Percentiles rank a stretch among this genome's conserved stretches.
Conservation (phyloP, 2,329 filamentous ascomycete genomes). For the Pseudogymnoascus sp. region DNA sequence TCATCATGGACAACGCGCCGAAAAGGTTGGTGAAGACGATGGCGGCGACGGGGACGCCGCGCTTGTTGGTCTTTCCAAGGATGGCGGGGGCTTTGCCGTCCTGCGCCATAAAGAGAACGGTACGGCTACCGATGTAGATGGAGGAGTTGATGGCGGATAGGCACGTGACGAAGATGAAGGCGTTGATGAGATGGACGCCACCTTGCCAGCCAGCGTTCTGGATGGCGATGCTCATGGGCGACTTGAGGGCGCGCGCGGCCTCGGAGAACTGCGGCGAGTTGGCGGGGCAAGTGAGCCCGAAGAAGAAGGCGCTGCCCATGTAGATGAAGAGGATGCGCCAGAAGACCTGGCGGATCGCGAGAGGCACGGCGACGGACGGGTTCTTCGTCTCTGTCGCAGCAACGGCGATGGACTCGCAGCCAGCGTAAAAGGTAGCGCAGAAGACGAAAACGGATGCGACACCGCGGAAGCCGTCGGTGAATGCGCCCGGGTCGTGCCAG, state of each 20-base stretch:
- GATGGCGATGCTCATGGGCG: conserved; percentile 67
- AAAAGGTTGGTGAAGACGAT: conserved; percentile 64
- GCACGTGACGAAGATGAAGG: conserved; percentile 67
- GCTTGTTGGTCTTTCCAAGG: conserved; percentile 58
- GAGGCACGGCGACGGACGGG: conserved; percentile 37
- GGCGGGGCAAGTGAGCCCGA: conserved; percentile 65
- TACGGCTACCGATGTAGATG: conserved; percentile 71
- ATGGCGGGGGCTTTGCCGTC: conserved; percentile 63
- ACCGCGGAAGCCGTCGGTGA: conserved; percentile 60
- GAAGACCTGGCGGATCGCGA: conserved; percentile 35
- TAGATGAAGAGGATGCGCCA: conserved; percentile 47
- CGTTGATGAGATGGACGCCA: conserved; percentile 71
- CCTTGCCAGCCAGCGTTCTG: conserved; percentile 66
- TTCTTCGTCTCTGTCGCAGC: conserved; percentile 47
- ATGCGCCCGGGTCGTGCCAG: conserved; percentile 65
- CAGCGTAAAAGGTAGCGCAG: conserved; percentile 64
- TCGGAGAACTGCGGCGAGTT: conserved; percentile 58
- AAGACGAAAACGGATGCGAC: conserved; percentile 61
- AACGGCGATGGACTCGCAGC: conserved; percentile 54
- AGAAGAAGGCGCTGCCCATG: conserved; percentile 67
- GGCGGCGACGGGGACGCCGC: conserved; percentile 53
- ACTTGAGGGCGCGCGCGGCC: conserved; percentile 56
- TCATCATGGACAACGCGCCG: conserved; percentile 69
- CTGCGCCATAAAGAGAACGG: conserved; percentile 68
- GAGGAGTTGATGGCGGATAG: conserved; percentile 66